Evolutionary conservation across 306 rosid species (phyloP), one percentile per base, ranked within the genome.

Genomic region (Trifolium subterraneum): DNA sequence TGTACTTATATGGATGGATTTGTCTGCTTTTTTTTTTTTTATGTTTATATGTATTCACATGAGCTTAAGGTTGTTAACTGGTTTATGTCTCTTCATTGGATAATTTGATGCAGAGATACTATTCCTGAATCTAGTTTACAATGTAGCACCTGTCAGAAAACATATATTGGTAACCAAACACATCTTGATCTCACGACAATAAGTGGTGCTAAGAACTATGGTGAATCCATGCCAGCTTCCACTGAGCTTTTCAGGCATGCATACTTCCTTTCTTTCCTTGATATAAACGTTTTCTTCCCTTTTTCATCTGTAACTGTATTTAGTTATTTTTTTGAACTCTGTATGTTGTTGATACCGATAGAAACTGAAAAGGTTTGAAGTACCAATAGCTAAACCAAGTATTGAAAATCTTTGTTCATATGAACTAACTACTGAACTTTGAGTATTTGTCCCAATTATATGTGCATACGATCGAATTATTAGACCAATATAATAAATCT

Each of bases 171-270:
- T 64, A 88, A 73, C 47, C 80, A 84, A 77, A 85, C 89, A 5
- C 91, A 94, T 80, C 75, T 90, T 36, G 97, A 94, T 71, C 77
- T 90, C 82, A 88, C 89, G 1, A 68, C 80, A 14, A 73, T 87
- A 7, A 83, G 88, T 45, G 91, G 89, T 55, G 74, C 87, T 72
- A 80, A 86, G 84, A 84, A 47, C 75, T 88, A 87, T 68, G 85
- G 89, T 25, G 95, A 84, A 71, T 18, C 70, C 4, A 88, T 91
- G 98, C 97, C 97, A 6, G 76, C 62, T 83, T 10, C 90, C 68
- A 94, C 96, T 0, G 97, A 94, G 84, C 15, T 94, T 73, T 94
- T 94, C 90, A 88, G 98, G 97, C 82, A 86, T 72, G 71, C 56
- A 22, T 25, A 8, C 54, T 65, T 51, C 20, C 38, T 69, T 64